Percentiles rank a stretch among this genome's conserved stretches.
Conservation (phyloP, 768 basidiomycete genomes). For the Gymnopilus junonius region DNA sequence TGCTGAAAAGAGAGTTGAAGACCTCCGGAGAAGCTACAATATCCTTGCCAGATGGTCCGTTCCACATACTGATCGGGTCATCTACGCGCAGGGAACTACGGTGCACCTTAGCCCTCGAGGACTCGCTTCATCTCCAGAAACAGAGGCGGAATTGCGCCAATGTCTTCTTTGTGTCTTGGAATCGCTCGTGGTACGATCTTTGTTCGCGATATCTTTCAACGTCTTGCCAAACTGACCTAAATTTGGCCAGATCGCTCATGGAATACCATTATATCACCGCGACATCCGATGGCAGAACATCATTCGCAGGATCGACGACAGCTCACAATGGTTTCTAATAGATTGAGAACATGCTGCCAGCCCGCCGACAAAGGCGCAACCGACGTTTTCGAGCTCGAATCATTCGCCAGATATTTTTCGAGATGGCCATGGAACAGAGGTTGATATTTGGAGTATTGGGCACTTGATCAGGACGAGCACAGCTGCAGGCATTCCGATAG, state of each 20-base stretch:
- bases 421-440: constrained; percentile 33
- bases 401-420: constrained; percentile 28
- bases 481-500: background rate
- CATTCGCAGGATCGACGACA: constrained; percentile 23
- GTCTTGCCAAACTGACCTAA: constrained; percentile 3
- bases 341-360: constrained; percentile 35
- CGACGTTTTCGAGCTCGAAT: constrained; percentile 9
- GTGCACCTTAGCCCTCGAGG: constrained; percentile 19
- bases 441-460: constrained; percentile 37
- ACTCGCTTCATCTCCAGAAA: constrained; percentile 9
- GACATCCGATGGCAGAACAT: constrained; percentile 31
- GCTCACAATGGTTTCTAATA: constrained; percentile 31
- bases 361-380: constrained; percentile 18
- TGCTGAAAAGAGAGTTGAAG: background rate
- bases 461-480: constrained; percentile 14
- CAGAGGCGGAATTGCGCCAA: constrained; percentile 11
- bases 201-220: constrained; percentile 4
- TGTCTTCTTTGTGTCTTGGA: constrained; percentile 23
- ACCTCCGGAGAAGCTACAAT: constrained; percentile 17
- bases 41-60: background rate
- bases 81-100: background rate
- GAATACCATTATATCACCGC: constrained; percentile 19
- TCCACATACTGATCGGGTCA: background rate
- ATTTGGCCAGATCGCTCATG: constrained; percentile 19
- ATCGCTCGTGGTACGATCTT: too few species aligned